Percentiles rank a stretch among this genome's conserved stretches.
phyloP scores from a whole-genome alignment of 108 stramenopile species.

The Cyclostephanos invisitatus region DNA sequence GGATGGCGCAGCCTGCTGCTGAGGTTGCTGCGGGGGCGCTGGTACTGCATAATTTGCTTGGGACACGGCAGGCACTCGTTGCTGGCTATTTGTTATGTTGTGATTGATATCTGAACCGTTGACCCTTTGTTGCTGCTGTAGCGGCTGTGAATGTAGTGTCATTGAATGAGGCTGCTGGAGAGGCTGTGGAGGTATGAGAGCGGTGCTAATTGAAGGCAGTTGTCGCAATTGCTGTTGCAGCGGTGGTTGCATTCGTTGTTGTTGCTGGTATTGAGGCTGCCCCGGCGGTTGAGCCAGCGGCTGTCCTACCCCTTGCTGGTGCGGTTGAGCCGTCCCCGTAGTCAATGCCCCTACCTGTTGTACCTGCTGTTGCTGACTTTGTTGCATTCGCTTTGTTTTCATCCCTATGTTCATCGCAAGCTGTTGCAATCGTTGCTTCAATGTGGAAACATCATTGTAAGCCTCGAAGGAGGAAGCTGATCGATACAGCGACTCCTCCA shows the following conservation, averaged over 20 bases:
- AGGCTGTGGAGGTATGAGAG: constrained; percentile 35
- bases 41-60: constrained; percentile 50
- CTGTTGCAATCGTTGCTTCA: constrained; percentile 93
- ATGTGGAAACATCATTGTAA: constrained; percentile 88
- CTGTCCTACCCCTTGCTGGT: constrained; percentile 24
- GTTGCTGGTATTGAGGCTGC: constrained; percentile 36
- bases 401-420: constrained; percentile 92
- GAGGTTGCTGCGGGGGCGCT: constrained; percentile 16
- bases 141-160: constrained; percentile 55
- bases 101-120: constrained; percentile 83
- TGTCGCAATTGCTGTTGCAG: constrained; percentile 47
- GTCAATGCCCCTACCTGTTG: not conserved
- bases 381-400: constrained; percentile 78
- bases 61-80: constrained; percentile 36
- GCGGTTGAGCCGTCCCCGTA: constrained; percentile 6
- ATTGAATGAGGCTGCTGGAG: constrained; percentile 49
- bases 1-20: constrained; percentile 17
- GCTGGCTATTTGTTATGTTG: constrained; percentile 53
- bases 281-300: constrained; percentile 13
- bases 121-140: constrained; percentile 55
- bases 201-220: constrained; percentile 15
- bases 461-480: constrained; percentile 88
- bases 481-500: constrained; percentile 93
- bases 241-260: constrained; percentile 48
- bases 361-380: constrained; percentile 48